Percentiles rank a stretch among this genome's conserved stretches.
phyloP scores from a whole-genome alignment of 257 asterid species.

The Ilex aquifolium region DNA sequence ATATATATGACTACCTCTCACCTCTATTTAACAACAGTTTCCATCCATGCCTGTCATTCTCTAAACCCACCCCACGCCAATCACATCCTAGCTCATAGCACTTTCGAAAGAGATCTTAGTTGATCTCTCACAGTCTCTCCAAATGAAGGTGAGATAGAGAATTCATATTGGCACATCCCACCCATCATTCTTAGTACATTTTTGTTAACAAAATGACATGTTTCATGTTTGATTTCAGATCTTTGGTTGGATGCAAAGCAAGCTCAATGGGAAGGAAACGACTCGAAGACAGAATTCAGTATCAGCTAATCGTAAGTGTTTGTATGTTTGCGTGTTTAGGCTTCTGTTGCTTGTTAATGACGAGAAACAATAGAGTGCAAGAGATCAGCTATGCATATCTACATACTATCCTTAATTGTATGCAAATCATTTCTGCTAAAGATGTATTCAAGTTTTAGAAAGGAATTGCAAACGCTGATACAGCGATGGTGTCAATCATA shows the following conservation, averaged over 20 bases:
- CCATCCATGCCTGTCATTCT: not conserved
- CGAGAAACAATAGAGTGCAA: too few species aligned
- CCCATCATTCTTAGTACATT: not conserved
- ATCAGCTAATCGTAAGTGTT: conserved; percentile 35
- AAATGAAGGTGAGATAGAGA: conserved; percentile 49
- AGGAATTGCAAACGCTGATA: too few species aligned
- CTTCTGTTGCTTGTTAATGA: not conserved
- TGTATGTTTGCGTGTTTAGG: not conserved
- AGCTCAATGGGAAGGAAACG: conserved; percentile 35
- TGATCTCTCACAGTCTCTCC: not conserved
- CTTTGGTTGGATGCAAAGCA: conserved; percentile 65
- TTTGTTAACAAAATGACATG: not conserved
- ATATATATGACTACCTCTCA: conserved; percentile 4
- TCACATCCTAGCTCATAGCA: conserved; percentile 8
- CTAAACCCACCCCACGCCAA: conserved; percentile 10
- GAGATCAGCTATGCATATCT: too few species aligned
- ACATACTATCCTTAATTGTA: too few species aligned
- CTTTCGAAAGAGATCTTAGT: conserved; percentile 2
- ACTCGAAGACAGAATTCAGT: conserved; percentile 19
- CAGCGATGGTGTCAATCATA: too few species aligned
- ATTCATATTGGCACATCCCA: not conserved
- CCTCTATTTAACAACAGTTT: conserved; percentile 27
- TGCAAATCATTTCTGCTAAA: too few species aligned
- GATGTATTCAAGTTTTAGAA: too few species aligned
- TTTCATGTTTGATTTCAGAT: conserved; percentile 35